These are phyloP conservation scores for Phyllosticta paracitricarpa DNA, from an alignment of 2,329 filamentous ascomycete genomes.

Conservation along the genomic window DNA sequence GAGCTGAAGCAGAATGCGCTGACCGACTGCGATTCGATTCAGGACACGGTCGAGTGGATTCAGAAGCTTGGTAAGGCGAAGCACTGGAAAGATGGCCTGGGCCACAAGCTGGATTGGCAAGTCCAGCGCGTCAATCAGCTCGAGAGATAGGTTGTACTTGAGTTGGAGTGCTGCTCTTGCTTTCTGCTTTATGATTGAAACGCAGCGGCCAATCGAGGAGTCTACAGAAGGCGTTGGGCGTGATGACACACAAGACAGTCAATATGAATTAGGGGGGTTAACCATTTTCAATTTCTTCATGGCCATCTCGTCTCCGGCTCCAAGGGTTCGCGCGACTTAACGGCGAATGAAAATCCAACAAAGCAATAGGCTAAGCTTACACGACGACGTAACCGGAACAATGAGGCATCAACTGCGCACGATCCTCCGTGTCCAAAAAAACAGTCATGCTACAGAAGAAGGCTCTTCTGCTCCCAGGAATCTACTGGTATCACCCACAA, in stretches of 20 bases:
- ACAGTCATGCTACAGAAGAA: too few relatives aligned
- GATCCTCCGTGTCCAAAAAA: not conserved
- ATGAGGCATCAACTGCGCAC: not conserved
- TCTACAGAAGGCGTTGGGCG: too few relatives aligned
- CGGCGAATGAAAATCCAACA: not conserved
- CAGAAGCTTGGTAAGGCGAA: conserved; percentile 32
- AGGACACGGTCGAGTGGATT: conserved; percentile 21
- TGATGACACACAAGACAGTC: too few relatives aligned
- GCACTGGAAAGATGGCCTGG: conserved; percentile 18
- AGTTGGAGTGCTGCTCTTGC: not conserved
- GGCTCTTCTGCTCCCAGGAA: not conserved
- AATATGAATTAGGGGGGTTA: too few relatives aligned
- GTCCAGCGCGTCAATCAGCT: not conserved
- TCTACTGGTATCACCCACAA: not conserved
- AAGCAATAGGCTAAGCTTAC: not conserved
- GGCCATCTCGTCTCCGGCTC: not conserved
- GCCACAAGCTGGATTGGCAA: not conserved
- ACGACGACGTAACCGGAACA: too few relatives aligned
- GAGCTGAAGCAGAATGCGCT: conserved; percentile 12
- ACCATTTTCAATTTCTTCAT: not conserved
- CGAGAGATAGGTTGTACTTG: not conserved
- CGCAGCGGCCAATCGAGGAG: too few relatives aligned
- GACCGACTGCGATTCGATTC: conserved; percentile 24
- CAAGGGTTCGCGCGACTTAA: not conserved
- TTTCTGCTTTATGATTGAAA: too few relatives aligned